These are phyloP conservation scores for Penicillium goetzii DNA, from an alignment of 495 filamentous ascomycete genomes.

Conservation along the genomic window DNA sequence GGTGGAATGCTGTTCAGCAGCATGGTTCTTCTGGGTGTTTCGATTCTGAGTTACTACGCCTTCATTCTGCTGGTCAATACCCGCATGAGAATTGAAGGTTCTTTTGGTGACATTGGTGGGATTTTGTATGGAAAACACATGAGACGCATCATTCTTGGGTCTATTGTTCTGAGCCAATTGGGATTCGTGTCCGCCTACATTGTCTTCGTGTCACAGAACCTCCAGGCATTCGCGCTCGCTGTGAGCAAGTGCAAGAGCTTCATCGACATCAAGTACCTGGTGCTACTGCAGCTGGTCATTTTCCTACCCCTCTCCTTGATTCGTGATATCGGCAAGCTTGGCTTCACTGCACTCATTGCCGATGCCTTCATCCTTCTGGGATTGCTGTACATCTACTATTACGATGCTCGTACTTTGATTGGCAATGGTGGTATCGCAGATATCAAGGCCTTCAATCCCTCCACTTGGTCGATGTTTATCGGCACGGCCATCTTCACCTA, in stretches of 20 bases:
- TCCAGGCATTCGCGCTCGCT: conserved; percentile 87
- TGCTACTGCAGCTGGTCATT: conserved; percentile 88
- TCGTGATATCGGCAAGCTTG: conserved; percentile 93
- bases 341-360: conserved; percentile 85
- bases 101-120: conserved; percentile 95
- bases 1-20: conserved; percentile 98
- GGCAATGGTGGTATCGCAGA: conserved; percentile 77
- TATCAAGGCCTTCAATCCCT: conserved; percentile 81
- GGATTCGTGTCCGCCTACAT: conserved; percentile 98
- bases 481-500: conserved; percentile 99
- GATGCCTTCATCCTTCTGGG: conserved; percentile 94
- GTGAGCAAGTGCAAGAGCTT: conserved; percentile 79
- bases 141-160: conserved; percentile 81
- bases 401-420: conserved; percentile 83
- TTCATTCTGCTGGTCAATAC: conserved; percentile 91
- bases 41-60: conserved; percentile 88
- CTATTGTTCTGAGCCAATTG: conserved; percentile 91
- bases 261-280: conserved; percentile 85
- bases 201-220: conserved; percentile 93
- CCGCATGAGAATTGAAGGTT: conserved; percentile 78
- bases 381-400: conserved; percentile 93
- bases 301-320: conserved; percentile 92
- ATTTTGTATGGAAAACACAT: conserved; percentile 89
- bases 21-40: conserved; percentile 81
- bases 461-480: conserved; percentile 94